Evolutionary conservation across 805 yeast genomes (phyloP).

Genomic region (Kuraishia capsulata): DNA sequence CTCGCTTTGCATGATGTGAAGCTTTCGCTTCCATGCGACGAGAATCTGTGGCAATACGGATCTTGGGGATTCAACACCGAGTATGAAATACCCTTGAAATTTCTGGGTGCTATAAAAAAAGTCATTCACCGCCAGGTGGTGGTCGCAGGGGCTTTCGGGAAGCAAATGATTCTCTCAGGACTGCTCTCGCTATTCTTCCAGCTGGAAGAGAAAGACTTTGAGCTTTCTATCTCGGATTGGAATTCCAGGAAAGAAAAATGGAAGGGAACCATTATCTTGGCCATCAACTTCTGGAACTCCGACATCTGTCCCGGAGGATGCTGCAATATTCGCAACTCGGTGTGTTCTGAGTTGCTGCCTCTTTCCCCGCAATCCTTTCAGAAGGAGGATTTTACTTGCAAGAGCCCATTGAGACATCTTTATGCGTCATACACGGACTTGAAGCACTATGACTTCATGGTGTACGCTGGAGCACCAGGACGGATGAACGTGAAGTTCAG

Average conservation of each 20-base stretch:
- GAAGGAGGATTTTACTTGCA: not conserved
- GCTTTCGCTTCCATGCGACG: conserved; percentile 54
- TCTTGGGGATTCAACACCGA: conserved; percentile 4
- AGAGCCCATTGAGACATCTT: conserved; percentile 5
- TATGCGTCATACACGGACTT: conserved; percentile 54
- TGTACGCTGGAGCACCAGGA: conserved; percentile 76
- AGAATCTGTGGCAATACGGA: conserved; percentile 40
- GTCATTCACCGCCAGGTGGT: conserved; percentile 44
- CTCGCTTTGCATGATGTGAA: conserved; percentile 52
- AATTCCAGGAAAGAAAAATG: conserved; percentile 58
- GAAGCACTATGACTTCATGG: conserved; percentile 70
- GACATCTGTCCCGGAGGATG: conserved; percentile 28
- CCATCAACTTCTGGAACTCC: conserved; percentile 62
- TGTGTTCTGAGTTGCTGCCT: conserved; percentile 20
- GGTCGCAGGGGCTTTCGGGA: conserved; percentile 48
- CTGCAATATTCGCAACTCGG: conserved; percentile 21
- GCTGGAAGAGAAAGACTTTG: not conserved
- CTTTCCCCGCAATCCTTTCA: not conserved
- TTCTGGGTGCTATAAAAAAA: conserved; percentile 52
- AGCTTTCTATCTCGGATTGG: conserved; percentile 26
- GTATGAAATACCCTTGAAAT: conserved; percentile 23
- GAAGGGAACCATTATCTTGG: conserved; percentile 65
- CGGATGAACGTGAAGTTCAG: conserved; percentile 63
- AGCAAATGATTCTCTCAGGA: conserved; percentile 59
- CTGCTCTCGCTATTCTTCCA: conserved; percentile 57